A percentile compares a stretch with the other conserved stretches of the same genome.
Evolutionary conservation across 345 rosid species (phyloP).

Genomic region (Rhodamnia argentea): DNA sequence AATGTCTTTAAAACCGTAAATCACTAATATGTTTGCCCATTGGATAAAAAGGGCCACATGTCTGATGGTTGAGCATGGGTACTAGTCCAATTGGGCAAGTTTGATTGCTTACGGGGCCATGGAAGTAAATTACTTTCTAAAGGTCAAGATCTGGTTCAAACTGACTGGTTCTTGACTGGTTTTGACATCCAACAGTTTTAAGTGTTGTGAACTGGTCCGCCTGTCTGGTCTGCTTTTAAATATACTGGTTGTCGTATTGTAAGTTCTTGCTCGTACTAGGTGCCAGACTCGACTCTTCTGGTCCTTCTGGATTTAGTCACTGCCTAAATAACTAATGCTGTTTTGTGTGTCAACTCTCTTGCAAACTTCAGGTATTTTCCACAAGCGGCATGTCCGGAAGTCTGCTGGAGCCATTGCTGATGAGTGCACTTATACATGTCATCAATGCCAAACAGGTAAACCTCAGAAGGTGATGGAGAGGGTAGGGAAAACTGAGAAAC

Average conservation of each 20-base stretch:
- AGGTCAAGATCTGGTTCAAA: not conserved
- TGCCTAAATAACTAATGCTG: not conserved
- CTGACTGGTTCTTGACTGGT: not conserved
- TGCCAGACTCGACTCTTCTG: not conserved
- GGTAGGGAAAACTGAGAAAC: slow-evolving; percentile 20
- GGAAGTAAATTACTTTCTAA: not conserved
- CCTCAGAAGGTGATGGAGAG: slow-evolving; percentile 14
- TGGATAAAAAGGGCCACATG: not conserved
- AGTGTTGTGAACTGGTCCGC: not conserved
- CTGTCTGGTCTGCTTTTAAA: not conserved
- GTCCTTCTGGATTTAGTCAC: not conserved
- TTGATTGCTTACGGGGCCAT: not conserved
- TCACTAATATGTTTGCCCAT: not conserved
- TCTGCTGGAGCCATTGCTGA: slow-evolving; percentile 32
- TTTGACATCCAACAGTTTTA: not conserved
- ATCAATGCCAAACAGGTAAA: slow-evolving; percentile 44
- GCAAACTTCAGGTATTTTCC: slow-evolving; percentile 56
- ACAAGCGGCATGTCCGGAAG: slow-evolving; percentile 63
- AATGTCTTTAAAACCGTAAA: not conserved
- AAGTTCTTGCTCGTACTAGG: not conserved
- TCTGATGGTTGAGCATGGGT: not conserved
- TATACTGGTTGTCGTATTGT: not conserved
- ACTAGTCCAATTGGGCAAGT: not conserved
- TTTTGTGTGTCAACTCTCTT: not conserved
- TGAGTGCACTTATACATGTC: slow-evolving; percentile 46